Evolutionary conservation across 2,329 filamentous ascomycete genomes (phyloP).

Genomic region (Curvularia sp.): DNA sequence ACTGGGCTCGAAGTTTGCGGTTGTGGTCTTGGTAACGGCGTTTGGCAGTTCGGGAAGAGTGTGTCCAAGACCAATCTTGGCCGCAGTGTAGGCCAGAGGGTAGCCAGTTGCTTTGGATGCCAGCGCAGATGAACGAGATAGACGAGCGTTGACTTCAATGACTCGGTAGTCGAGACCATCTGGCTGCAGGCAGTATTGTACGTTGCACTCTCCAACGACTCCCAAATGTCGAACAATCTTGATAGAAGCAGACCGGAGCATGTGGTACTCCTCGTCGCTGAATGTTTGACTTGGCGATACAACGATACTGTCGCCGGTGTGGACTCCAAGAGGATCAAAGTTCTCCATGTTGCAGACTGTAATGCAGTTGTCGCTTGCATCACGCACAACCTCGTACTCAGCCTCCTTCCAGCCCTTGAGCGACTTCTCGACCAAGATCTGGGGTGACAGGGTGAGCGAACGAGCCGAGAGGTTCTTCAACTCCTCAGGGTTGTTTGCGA

Average conservation of each 20-base stretch:
- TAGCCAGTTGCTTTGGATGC: slow-evolving; percentile 99
- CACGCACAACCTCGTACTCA: slow-evolving; percentile 97
- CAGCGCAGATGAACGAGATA: slow-evolving; percentile 94
- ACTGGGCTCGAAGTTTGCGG: slow-evolving; percentile 97
- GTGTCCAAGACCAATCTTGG: slow-evolving; percentile 97
- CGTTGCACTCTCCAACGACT: slow-evolving; percentile 98
- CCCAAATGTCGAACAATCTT: slow-evolving; percentile 98
- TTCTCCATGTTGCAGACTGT: slow-evolving; percentile 99
- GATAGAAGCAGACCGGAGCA: slow-evolving; percentile 96
- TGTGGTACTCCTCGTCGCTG: slow-evolving; percentile 98
- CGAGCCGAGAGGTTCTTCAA: slow-evolving; percentile 91
- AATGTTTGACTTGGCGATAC: slow-evolving; percentile 96
- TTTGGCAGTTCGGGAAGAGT: slow-evolving; percentile 95
- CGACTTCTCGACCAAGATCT: slow-evolving; percentile 97
- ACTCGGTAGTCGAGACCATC: slow-evolving; percentile 98
- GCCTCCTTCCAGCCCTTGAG: slow-evolving; percentile 99
- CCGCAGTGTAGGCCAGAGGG: slow-evolving; percentile 94
- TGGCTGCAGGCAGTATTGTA: slow-evolving; percentile 95
- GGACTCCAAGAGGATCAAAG: slow-evolving; percentile 95
- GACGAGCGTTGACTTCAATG: slow-evolving; percentile 98
- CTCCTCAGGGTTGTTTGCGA: slow-evolving; percentile 93
- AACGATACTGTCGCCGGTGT: slow-evolving; percentile 98
- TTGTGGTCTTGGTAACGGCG: slow-evolving; percentile 97
- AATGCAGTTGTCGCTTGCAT: slow-evolving; percentile 98
- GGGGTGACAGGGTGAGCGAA: slow-evolving; percentile 90